Base-by-base conservation (phyloP, 441 rosid genomes). In the Aquilaria agallochum region DNA sequence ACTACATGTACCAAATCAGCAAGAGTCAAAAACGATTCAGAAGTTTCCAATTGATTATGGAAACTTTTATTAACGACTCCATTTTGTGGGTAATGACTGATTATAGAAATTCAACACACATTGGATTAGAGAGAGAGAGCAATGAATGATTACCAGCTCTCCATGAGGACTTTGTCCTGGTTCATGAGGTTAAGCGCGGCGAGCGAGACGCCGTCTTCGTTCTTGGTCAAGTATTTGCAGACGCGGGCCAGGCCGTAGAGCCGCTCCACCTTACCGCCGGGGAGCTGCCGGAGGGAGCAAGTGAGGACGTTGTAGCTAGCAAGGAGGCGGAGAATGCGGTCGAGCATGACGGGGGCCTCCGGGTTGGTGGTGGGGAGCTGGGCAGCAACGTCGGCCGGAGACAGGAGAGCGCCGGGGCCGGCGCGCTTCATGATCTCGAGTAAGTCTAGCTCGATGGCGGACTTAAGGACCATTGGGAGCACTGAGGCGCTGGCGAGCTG, bases 131-230 rank as follows among this genome's bases (percentile, higher is more conserved):
- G 27, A 14, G 50, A 27, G 53, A 8, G 31, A 13, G 4, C 7
- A 5, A 27, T 56, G 9, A 42, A 1, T 7, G 5, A 20, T 57
- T 75, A 90, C 94, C 96, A 90, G 82, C 88, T 87, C 57, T 90
- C 96, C 96, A 90, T 90, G 66, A 87, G 86, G 53, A 90, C 78
- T 74, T 87, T 85, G 62, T 85, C 96, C 68, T 90, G 92, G 66
- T 83, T 83, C 92, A 90, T 82, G 63, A 90, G 87, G 58, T 68
- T 67, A 5, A 87, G 83, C 44, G 89, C 69, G 15, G 83, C 74
- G 11, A 85, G 50, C 4, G 95, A 72, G 20, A 82, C 94, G 15
- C 95, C 96, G 59, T 87, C 94, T 61, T 83, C 84, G 67, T 90
- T 83, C 76, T 80, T 85, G 50, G 75, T 76, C 76, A 90, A 72